Base-by-base conservation (phyloP, 2,329 filamentous ascomycete species). In the Cladophialophora chaetospira region DNA sequence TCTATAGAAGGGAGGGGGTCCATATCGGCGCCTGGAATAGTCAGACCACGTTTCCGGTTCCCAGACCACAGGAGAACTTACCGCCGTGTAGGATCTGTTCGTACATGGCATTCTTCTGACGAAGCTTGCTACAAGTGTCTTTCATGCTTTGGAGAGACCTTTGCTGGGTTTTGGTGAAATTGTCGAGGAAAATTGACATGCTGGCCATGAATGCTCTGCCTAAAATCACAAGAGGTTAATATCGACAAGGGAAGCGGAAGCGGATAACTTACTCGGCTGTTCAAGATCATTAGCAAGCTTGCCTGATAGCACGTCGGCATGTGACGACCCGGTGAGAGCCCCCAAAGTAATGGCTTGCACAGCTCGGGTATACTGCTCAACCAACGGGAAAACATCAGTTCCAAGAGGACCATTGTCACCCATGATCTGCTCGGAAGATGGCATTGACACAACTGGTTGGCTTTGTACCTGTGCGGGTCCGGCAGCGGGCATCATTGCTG, bases 131-230 rank as follows among this genome's bases (percentile, higher is more conserved):
- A 35, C 58, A 60, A 1, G 44, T 55, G 15, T 58, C 55, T 40
- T 46, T 52, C 55, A 61, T 58, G 28, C 54, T 54, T 25, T 61
- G 59, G 13, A 61, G 43, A 44, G 59, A 56, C 23, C 55, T 35
- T 52, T 61, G 55, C 44, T 61, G 52, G 9, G 59, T 52, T n/a
- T 45, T 58, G 8, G 55, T 48, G 36, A 58, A 61, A 21, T 58
- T 58, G 21, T 61, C 53, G 15, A 61, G 36, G 8, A 58, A 43
- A 6, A 58, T 45, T n/a, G 52, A 49, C 59, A 61, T 50, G 15
- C 35, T 46, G 11, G 55, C 43, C 47, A 45, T 49, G 52, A 61
- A 58, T n/a, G 51, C 45, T 40, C 52, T 42, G 49, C 50, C 58
- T 60, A 48, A 17, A 28, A 29, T 10, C 21, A 11, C 13, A 4